These are phyloP conservation scores for Xylaria hypoxylon DNA, from an alignment of 2,329 filamentous ascomycete species.

Conservation along the genomic window DNA sequence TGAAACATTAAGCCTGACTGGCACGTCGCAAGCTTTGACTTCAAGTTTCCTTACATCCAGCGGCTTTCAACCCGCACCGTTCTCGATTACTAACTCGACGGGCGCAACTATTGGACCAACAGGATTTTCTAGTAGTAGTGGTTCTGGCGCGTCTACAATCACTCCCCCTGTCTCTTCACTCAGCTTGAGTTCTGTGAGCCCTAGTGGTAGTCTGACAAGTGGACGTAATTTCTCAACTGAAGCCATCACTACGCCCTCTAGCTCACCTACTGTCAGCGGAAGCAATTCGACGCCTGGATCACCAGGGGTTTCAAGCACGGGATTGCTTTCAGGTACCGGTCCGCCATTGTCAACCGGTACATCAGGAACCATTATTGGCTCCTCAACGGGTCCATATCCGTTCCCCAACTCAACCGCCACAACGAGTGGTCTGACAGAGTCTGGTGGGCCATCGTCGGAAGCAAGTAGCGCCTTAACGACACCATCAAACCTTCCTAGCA, in stretches of 20 bases:
- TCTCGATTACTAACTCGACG: slow-evolving; percentile 40
- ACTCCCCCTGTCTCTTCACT: slow-evolving; percentile 9
- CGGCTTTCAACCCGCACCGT: slow-evolving; percentile 34
- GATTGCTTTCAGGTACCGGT: slow-evolving; percentile 10
- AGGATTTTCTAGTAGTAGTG: slow-evolving; percentile 16
- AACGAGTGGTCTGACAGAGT: slow-evolving; percentile 27
- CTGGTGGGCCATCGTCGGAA: slow-evolving; percentile 13
- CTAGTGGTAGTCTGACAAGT: slow-evolving; percentile 26
- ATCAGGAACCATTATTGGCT: slow-evolving; percentile 24
- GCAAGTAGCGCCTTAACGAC: slow-evolving; percentile 23
- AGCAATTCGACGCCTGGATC: slow-evolving; percentile 22
- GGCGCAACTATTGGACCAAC: slow-evolving; percentile 29
- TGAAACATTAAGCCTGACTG: slow-evolving; percentile 4
- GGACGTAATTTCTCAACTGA: slow-evolving; percentile 20
- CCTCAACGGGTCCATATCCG: slow-evolving; percentile 31
- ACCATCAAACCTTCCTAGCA: slow-evolving; percentile 18
- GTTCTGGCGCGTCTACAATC: slow-evolving; percentile 13
- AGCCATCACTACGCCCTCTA: slow-evolving; percentile 9
- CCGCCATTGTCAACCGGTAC: slow-evolving; percentile 14
- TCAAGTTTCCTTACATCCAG: slow-evolving; percentile 15
- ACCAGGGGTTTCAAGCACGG: slow-evolving; percentile 16
- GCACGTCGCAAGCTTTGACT: slow-evolving; percentile 11
- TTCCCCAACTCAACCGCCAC: slow-evolving; percentile 43
- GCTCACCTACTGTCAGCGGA: slow-evolving; percentile 21
- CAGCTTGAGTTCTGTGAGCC: slow-evolving; percentile 19